Conservation (phyloP, 805 yeast genomes). For the Yarrowia osloensis region DNA sequence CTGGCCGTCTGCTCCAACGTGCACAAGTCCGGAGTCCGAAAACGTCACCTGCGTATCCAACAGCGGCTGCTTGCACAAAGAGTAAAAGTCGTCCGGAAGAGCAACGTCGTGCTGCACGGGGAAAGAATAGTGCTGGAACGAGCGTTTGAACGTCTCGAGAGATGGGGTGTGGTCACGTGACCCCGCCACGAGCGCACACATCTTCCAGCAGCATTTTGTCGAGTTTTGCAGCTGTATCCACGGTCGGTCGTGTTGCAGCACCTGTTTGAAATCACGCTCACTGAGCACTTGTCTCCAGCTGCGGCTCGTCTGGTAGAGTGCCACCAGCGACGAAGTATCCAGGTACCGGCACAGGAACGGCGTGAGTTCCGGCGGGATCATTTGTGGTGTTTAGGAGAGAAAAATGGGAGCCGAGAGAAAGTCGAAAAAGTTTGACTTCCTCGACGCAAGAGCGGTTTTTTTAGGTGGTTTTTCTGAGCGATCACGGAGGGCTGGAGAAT, state of each 20-base stretch:
- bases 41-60: background rate
- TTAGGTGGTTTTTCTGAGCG: background rate
- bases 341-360: conserved; percentile 10
- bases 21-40: background rate
- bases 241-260: conserved; percentile 9
- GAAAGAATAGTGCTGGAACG: background rate
- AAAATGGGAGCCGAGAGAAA: background rate
- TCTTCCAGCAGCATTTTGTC: conserved; percentile 7
- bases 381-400: background rate
- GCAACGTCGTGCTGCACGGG: background rate
- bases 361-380: conserved; percentile 20
- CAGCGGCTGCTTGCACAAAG: background rate
- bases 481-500: too few relatives aligned
- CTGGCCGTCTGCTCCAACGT: background rate
- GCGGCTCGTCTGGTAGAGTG: background rate
- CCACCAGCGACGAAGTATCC: conserved; percentile 1
- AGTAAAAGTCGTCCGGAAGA: conserved; percentile 1
- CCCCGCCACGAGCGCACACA: background rate
- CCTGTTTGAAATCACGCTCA: conserved; percentile 18
- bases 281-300: conserved; percentile 4
- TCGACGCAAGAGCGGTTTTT: background rate
- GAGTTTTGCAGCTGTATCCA: conserved; percentile 20
- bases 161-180: background rate
- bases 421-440: background rate
- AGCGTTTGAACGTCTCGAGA: background rate